Base-by-base conservation (phyloP, 1,139 yeast species). In the Geotrichum bryndzae region DNA sequence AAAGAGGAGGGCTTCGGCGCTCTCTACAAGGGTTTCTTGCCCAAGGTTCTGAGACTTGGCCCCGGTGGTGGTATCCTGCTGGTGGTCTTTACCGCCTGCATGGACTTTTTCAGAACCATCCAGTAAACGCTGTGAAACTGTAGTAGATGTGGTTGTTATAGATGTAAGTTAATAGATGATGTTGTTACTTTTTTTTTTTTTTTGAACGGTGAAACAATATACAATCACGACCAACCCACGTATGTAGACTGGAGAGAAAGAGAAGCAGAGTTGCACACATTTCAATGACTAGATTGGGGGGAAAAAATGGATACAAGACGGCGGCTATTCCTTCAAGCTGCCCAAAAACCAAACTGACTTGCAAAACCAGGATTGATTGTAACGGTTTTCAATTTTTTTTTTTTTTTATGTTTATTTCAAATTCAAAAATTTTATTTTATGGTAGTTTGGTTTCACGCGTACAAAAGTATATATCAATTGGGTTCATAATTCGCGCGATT, bases 41-140 rank as follows among this genome's bases (percentile, higher is more conserved):
- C 99, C 69, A 95, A 95, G 82, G 98, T 95, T 25, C 82, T 94
- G 74, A 87, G 99, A 82, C 82, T 95, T 70, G 99, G 99, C 61
- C 99, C 99, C 65, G 99, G 99, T 72, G 99, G 99, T 74, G 99
- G 99, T 80, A 92, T 95, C 69, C 80, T 95, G 73, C 82, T 94
- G 74, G 98, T 95, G 60, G 99, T 95, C 23, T 94, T 91, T 80
- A 90, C 97, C 58, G 82, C 92, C 48, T 86, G 94, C 70, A 91
- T 92, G 96, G 97, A 92, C 74, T 90, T 91, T 80, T 94, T 94
- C 80, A 84, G 96, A 78, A 79, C 82, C 18, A 66, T 81, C 64
- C 88, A 87, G 66, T 84, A 80, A 53, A 27, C 18, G 41, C 33
- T 7, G 35, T 29, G 45, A 29, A 51, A 3, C 38, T 2, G 22